Percentiles rank a stretch among this genome's conserved stretches.
Conservation (phyloP, 2,329 filamentous ascomycete species). For the Botrytis tulipae region DNA sequence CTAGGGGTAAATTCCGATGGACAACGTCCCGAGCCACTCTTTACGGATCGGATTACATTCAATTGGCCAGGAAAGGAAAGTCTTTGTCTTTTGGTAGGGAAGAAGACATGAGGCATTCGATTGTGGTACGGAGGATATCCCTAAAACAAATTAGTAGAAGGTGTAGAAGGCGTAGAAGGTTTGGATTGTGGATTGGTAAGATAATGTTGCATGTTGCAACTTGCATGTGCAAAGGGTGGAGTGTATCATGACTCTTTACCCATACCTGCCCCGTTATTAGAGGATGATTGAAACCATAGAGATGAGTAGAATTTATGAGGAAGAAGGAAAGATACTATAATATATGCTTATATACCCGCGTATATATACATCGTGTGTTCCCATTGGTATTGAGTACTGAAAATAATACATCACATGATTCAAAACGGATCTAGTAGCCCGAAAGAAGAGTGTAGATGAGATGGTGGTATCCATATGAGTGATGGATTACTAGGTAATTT, state of each 20-base stretch:
- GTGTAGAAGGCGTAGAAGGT: not conserved
- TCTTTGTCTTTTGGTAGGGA: not conserved
- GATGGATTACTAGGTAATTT: too few relatives aligned
- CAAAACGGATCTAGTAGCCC: too few relatives aligned
- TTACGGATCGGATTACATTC: not conserved
- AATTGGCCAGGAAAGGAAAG: not conserved
- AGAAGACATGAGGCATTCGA: not conserved
- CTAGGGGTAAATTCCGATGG: not conserved
- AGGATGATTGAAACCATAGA: not conserved
- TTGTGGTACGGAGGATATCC: not conserved
- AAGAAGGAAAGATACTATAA: too few relatives aligned
- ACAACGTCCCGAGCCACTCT: not conserved
- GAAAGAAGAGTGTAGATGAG: too few relatives aligned
- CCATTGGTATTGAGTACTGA: too few relatives aligned
- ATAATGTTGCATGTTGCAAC: not conserved
- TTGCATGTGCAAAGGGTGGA: not conserved
- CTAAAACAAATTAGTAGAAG: not conserved
- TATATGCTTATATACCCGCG: too few relatives aligned
- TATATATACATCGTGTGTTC: too few relatives aligned
- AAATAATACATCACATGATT: too few relatives aligned
- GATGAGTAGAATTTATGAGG: too few relatives aligned
- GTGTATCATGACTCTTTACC: not conserved
- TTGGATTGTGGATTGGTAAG: not conserved
- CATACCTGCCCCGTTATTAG: not conserved
- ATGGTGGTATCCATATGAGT: too few relatives aligned